Base-by-base conservation (phyloP, 768 basidiomycete species). In the Pisolithus sp. region DNA sequence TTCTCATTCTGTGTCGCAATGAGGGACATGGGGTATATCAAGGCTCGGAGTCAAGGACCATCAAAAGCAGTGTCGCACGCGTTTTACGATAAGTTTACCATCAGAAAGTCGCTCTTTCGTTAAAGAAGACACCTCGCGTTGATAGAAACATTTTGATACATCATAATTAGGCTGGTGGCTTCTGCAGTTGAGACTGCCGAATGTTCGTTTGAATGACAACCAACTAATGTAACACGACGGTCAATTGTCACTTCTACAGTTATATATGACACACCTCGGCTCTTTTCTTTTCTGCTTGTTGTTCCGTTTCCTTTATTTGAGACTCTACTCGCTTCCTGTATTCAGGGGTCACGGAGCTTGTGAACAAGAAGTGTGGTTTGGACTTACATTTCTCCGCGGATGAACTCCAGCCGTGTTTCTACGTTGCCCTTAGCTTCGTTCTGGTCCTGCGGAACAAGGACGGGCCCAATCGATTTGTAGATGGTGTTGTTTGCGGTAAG, bases 391-490 rank as follows among this genome's bases (percentile, higher is more conserved):
- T 97, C 93, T 51, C 82, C 71, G 41, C 71, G 76, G 61, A 97
- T 98, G 71, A 91, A 94, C 52, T 89, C 89, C 31, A 98, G 71
- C 8, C 95, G 83, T 45, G 88, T 95, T 59, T 92, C 83, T 21
- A 98, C 89, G 62, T 91, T 96, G 57, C 70, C 73, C 66, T 87
- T 88, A 30, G 93, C 95, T 58, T 96, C 95, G 6, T 69, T 69
- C 61, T 86, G 84, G 58, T 96, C 93, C 69, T 97, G 94, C 59
- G 86, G 81, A 8, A 97, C 83, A 24, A 97, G 79, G 6, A 94
- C 86, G 1, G 93, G 91, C 1, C 95, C 95, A 37, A 95, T 79
- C 28, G 89, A 80, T 73, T 97, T 98, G 76, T 84, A 98, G 7
- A 98, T 80, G 15, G 76, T 77, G 63, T 93, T 95, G 53, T 83